Percentiles rank a stretch among this genome's conserved stretches.
phyloP scores from a whole-genome alignment of 2,329 filamentous ascomycete species.

The Aspergillus clavatus region DNA sequence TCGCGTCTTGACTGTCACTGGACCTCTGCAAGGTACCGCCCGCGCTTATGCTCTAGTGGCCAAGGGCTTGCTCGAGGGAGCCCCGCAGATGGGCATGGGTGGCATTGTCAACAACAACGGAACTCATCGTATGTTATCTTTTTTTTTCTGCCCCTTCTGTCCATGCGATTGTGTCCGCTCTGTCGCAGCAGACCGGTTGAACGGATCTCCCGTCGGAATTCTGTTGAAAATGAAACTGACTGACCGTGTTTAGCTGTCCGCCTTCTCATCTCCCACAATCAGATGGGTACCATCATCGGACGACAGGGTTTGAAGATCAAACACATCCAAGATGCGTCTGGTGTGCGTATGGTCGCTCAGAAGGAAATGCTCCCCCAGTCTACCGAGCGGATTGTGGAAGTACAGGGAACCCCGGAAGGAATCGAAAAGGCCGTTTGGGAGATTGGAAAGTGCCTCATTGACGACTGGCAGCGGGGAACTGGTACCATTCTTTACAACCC shows the following conservation, averaged over 20 bases:
- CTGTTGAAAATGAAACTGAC: no score
- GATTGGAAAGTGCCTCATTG: conserved; percentile 96
- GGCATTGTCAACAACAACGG: conserved; percentile 81
- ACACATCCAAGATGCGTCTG: conserved; percentile 94
- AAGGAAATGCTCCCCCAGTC: conserved; percentile 99
- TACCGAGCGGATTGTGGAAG: conserved; percentile 94
- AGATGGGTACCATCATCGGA: conserved; percentile 99
- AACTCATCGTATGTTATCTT: conserved; percentile 76
- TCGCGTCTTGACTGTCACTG: conserved; percentile 91
- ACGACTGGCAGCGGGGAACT: conserved; percentile 95
- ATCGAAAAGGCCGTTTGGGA: conserved; percentile 98
- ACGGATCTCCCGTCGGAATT: no score
- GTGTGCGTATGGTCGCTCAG: conserved; percentile 97
- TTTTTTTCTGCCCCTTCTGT: no score
- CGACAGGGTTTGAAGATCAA: conserved; percentile 97
- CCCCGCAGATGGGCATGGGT: conserved; percentile 93
- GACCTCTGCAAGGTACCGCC: conserved; percentile 79
- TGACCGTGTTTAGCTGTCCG: conserved; percentile 67
- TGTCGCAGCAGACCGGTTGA: no score
- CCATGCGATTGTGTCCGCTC: no score
- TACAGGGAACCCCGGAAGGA: conserved; percentile 89
- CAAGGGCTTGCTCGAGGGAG: conserved; percentile 84
- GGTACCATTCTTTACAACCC: conserved; percentile 98
- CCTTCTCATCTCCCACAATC: conserved; percentile 97
- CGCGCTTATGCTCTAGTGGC: conserved; percentile 92